Evolutionary conservation across 768 basidiomycete genomes (phyloP).

Genomic region (Harrya chromipes): DNA sequence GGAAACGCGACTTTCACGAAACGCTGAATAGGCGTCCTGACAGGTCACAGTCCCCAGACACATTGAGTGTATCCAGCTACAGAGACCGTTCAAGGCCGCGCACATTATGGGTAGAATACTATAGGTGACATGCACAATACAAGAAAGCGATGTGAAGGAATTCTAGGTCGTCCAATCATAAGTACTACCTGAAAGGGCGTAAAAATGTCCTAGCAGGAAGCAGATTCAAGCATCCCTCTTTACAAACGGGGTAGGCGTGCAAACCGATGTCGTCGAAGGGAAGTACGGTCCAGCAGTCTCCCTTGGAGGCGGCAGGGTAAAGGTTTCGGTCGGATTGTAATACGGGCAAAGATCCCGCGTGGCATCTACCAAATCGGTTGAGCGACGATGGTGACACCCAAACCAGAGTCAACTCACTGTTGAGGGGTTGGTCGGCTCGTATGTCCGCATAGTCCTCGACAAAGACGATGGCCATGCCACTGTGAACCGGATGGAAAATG

Average conservation of each 20-base stretch:
- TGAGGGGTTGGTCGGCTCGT: not conserved
- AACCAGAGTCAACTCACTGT: not conserved
- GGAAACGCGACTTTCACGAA: no score
- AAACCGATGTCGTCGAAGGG: slow-evolving; percentile 1
- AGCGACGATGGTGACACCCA: not conserved
- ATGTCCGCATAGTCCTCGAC: slow-evolving; percentile 8
- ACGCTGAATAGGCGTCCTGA: no score
- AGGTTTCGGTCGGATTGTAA: slow-evolving; percentile 8
- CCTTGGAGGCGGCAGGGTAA: slow-evolving; percentile 3
- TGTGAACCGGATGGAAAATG: not conserved
- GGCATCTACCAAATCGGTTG: slow-evolving; percentile 2
- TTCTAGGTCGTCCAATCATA: no score
- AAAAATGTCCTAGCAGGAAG: no score
- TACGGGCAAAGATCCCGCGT: slow-evolving; percentile 9
- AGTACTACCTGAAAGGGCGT: no score
- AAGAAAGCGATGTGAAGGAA: no score
- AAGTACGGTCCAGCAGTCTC: slow-evolving; percentile 5
- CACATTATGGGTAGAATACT: no score
- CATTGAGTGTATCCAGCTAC: no score
- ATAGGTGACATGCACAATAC: no score
- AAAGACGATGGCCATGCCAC: slow-evolving; percentile 16
- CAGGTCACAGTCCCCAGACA: no score
- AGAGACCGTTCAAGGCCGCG: no score
- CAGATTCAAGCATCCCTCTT: no score
- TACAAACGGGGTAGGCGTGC: not conserved